Percentiles rank a stretch among this genome's conserved stretches.
These are phyloP conservation scores for Pestalotiopsis sp. DNA, from an alignment of 2,329 filamentous ascomycete genomes.

Conservation along the genomic window DNA sequence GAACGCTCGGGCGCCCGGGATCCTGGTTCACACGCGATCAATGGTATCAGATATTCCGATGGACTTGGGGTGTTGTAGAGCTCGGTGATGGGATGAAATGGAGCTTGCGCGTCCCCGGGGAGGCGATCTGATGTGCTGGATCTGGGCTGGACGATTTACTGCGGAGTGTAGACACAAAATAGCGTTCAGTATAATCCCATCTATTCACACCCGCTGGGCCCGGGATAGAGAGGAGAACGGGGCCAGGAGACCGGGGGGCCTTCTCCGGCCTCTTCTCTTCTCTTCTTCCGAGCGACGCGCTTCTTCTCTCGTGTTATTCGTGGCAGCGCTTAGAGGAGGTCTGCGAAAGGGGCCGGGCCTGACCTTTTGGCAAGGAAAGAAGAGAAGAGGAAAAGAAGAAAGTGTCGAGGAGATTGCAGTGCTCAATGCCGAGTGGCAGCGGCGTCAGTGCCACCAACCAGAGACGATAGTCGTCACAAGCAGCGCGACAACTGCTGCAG, in stretches of 20 bases:
- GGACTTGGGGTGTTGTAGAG: neutral
- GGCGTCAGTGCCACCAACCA: constrained; percentile 13
- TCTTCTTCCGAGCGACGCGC: too few species aligned
- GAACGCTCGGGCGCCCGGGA: neutral
- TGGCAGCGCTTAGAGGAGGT: too few species aligned
- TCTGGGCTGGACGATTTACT: neutral
- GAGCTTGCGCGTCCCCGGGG: neutral
- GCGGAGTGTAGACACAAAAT: neutral
- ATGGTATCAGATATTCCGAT: constrained; percentile 1
- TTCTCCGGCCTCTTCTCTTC: too few species aligned
- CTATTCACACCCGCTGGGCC: too few species aligned
- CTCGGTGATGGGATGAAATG: neutral
- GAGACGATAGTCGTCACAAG: neutral
- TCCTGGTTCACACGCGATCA: neutral
- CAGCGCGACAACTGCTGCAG: constrained; percentile 9
- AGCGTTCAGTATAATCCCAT: neutral
- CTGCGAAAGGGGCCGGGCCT: too few species aligned
- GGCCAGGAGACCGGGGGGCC: too few species aligned
- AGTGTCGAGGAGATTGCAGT: neutral
- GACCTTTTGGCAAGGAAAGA: too few species aligned
- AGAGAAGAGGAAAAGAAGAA: neutral
- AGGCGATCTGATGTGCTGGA: neutral
- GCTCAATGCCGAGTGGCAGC: constrained; percentile 14
- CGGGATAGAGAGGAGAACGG: too few species aligned
- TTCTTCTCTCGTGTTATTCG: too few species aligned